Evolutionary conservation across 805 yeast genomes (phyloP).

Genomic region (Kluyveromyces nonfermentans): DNA sequence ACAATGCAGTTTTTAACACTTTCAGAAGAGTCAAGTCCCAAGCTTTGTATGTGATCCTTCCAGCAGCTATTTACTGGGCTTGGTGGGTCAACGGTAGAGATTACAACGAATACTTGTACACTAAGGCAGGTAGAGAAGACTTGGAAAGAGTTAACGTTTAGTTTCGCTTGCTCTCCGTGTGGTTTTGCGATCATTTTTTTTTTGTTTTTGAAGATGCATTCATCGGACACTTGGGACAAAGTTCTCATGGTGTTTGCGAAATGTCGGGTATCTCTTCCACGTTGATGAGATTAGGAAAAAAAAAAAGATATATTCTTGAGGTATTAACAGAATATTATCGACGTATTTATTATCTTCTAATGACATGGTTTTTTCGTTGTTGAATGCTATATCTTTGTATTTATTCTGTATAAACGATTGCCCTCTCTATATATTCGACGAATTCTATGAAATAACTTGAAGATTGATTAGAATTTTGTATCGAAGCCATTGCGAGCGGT

Average conservation of each 20-base stretch:
- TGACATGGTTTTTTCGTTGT: neutral
- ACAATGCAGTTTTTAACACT: constrained; percentile 83
- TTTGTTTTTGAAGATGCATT: neutral
- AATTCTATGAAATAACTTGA: neutral
- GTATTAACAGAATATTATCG: neutral
- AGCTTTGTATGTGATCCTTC: constrained; percentile 65
- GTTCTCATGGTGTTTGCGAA: neutral
- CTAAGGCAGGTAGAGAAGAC: constrained; percentile 96
- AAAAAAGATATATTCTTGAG: neutral
- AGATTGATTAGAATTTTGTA: too few species aligned
- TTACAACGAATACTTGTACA: constrained; percentile 88
- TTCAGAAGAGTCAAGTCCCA: constrained; percentile 91
- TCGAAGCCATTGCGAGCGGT: too few species aligned
- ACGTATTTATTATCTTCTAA: neutral
- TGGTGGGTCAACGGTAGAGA: constrained; percentile 82
- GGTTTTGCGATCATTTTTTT: neutral
- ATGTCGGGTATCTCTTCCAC: neutral
- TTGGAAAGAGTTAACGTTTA: constrained; percentile 52
- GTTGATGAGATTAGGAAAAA: neutral
- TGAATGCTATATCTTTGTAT: neutral
- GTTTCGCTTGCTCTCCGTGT: constrained; percentile 1
- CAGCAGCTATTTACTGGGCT: constrained; percentile 73
- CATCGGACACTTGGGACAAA: neutral
- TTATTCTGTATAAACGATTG: neutral
- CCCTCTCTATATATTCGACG: neutral